Conservation (phyloP, 2,329 filamentous ascomycete genomes). For the Ophiosphaerella narmari region DNA sequence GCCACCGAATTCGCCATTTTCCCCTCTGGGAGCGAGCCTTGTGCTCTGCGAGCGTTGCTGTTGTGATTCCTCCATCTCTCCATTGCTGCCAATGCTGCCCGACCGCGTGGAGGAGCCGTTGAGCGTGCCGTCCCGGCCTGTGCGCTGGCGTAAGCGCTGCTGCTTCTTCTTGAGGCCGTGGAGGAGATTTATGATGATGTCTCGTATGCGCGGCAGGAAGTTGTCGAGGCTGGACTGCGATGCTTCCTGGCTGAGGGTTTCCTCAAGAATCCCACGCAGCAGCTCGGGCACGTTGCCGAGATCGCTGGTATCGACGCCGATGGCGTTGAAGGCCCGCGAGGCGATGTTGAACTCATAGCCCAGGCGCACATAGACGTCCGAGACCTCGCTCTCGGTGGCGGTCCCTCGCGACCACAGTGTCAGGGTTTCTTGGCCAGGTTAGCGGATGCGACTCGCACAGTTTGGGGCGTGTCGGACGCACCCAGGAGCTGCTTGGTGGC, state of each 20-base stretch:
- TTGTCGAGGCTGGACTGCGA: constrained; percentile 91
- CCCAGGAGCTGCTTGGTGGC: constrained; percentile 91
- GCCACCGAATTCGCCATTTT: constrained; percentile 45
- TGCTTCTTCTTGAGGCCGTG: constrained; percentile 98
- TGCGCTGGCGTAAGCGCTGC: constrained; percentile 73
- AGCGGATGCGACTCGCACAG: constrained; percentile 12
- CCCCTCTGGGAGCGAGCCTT: constrained; percentile 47
- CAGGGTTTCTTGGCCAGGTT: constrained; percentile 69
- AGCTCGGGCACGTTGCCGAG: constrained; percentile 94
- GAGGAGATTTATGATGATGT: constrained; percentile 97
- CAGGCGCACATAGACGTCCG: constrained; percentile 94
- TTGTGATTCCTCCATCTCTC: constrained; percentile 47
- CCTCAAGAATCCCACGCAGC: constrained; percentile 86
- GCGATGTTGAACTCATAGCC: constrained; percentile 99
- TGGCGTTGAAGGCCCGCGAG: constrained; percentile 93
- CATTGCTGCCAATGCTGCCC: constrained; percentile 39
- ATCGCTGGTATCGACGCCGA: constrained; percentile 93
- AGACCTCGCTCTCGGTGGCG: constrained; percentile 92
- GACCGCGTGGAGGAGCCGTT: constrained; percentile 48
- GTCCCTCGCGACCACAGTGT: constrained; percentile 96
- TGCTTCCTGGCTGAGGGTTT: constrained; percentile 94
- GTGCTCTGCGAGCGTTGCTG: constrained; percentile 49
- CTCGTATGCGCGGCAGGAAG: constrained; percentile 90
- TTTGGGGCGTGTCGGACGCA: constrained; percentile 15
- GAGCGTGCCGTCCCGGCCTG: constrained; percentile 53